Evolutionary conservation across 2,329 filamentous ascomycete species (phyloP), one percentile per base, ranked within the genome.

Genomic region (Verticillium tricorpus): DNA sequence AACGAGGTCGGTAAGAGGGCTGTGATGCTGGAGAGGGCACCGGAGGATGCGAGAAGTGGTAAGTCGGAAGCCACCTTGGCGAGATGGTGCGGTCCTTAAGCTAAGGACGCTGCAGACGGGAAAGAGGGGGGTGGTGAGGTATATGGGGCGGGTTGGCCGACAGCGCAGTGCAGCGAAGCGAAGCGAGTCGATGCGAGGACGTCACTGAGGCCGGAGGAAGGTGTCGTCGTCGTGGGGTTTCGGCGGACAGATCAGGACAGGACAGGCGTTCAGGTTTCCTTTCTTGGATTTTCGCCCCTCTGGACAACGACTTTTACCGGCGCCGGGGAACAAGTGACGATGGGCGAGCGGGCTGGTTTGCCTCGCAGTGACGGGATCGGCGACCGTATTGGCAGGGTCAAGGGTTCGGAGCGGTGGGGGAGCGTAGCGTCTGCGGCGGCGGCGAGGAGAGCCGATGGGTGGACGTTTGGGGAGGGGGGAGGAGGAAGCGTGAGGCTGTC

Each of bases 51-150:
- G 83, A 81, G 78, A 71, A 78, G 71, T 73, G 76, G 77, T 75
- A 82, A 79, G 76, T 77, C 76, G 74, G 84, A 86, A 86, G 84
- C 85, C 85, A 87, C 83, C 75, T 86, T 87, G 82, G 75, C 78
- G 77, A 73, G 70, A 68, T 67, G 67, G 68, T 63, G 62, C 61
- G 61, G 65, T 67, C 64, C 64, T 65, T 66, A 63, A 66, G 60
- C 62, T 63, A 66, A 66, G 64, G 64, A 66, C 64, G 64, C 64
- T 55, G 60, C 45, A 50, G 45, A 50, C 45, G 15, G 35, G 32
- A 35, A 58, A 28, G 28, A 28, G 56, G 32, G 32, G 56, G 35
- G 35, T 25, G 14, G 15, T 50, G 45, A 50, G 45, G 45, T 50
- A 25, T 50, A 50, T 22, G 17, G 45, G 45, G n/a, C 19, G 45